A percentile compares a stretch with the other conserved stretches of the same genome.
These are phyloP conservation scores for Aspergillus cristatus DNA, from an alignment of 495 filamentous ascomycete species.

Conservation along the genomic window DNA sequence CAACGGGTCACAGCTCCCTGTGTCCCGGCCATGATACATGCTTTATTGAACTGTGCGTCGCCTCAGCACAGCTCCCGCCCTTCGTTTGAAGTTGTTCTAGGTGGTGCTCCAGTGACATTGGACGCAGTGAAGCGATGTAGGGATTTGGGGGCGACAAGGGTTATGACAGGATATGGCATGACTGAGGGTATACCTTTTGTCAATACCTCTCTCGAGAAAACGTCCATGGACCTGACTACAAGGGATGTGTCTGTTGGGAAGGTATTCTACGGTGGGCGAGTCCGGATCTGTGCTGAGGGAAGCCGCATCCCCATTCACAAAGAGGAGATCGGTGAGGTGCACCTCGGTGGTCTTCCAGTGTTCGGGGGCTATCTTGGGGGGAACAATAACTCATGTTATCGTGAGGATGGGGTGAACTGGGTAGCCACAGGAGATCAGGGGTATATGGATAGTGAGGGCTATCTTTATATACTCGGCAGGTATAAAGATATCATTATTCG, in stretches of 20 bases:
- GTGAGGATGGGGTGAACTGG: slow-evolving; percentile 17
- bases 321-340: slow-evolving; percentile 30
- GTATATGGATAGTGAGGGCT: slow-evolving; percentile 17
- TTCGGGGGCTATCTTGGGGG: slow-evolving; percentile 20
- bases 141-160: slow-evolving; percentile 14
- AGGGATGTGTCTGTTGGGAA: slow-evolving; percentile 17
- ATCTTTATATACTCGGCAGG: slow-evolving; percentile 47
- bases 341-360: slow-evolving; percentile 24
- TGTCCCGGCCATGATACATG: slow-evolving; percentile 26
- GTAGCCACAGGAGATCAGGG: slow-evolving; percentile 14
- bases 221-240: slow-evolving; percentile 1
- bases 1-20: slow-evolving; percentile 19
- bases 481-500: slow-evolving; percentile 75
- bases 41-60: slow-evolving; percentile 6
- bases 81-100: slow-evolving; percentile 17
- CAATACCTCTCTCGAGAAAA: slow-evolving; percentile 7
- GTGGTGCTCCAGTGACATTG: slow-evolving; percentile 20
- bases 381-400: slow-evolving; percentile 19
- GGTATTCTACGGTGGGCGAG: slow-evolving; percentile 16
- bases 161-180: slow-evolving; percentile 28
- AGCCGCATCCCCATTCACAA: slow-evolving; percentile 12
- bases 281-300: slow-evolving; percentile 25
- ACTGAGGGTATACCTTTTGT: slow-evolving; percentile 22
- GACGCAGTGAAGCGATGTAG: slow-evolving; percentile 18
- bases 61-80: slow-evolving; percentile 6